Conservation (phyloP, 2,329 filamentous ascomycete genomes). For the Fusarium sp. region DNA sequence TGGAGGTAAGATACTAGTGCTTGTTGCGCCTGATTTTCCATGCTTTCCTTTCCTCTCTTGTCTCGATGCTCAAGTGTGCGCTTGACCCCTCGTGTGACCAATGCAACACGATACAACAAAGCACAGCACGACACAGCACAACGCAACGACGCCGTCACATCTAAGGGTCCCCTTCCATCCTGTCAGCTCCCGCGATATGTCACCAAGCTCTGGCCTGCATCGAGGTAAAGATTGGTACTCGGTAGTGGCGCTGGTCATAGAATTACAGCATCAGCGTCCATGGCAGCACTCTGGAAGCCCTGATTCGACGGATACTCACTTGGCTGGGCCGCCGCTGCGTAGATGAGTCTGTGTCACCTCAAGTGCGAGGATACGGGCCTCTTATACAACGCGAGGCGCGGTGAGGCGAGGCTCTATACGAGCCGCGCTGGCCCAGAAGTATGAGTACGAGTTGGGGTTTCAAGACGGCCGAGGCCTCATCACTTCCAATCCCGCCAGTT, state of each 20-base stretch:
- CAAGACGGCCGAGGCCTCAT: slow-evolving; percentile 3
- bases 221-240: not conserved
- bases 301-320: slow-evolving; percentile 35
- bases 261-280: slow-evolving; percentile 3
- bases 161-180: not conserved
- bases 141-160: slow-evolving; percentile 3
- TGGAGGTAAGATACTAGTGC: slow-evolving; percentile 37
- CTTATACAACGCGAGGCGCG: slow-evolving; percentile 15
- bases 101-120: not conserved
- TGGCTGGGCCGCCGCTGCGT: slow-evolving; percentile 16
- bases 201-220: not conserved
- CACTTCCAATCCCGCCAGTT: not conserved
- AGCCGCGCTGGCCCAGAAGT: not conserved
- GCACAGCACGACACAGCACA: not conserved
- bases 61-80: slow-evolving; percentile 17
- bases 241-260: slow-evolving; percentile 21
- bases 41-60: not conserved
- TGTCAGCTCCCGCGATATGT: slow-evolving; percentile 12
- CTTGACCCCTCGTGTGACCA: slow-evolving; percentile 33
- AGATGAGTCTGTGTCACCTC: slow-evolving; percentile 33
- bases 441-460: not conserved
- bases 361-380: slow-evolving; percentile 29
- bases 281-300: slow-evolving; percentile 11
- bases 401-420: slow-evolving; percentile 7
- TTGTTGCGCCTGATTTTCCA: slow-evolving; percentile 1